Evolutionary conservation across 163 green algal genomes (phyloP), one percentile per base, ranked within the genome.

Genomic region (Volvox carteri): DNA sequence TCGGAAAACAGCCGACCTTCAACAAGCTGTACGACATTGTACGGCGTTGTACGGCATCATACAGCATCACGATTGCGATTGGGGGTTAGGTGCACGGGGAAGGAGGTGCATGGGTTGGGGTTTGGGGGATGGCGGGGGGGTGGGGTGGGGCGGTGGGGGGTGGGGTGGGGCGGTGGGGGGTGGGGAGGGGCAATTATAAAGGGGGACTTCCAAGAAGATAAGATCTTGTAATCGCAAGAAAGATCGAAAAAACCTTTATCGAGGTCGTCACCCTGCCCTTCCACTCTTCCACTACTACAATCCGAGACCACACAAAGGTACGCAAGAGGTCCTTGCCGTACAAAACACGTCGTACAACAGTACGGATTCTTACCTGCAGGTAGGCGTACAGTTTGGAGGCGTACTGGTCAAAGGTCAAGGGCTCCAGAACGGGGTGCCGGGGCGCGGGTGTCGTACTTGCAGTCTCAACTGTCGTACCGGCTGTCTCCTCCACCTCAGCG

Each of bases 1-100:
- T 99, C 96, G 35, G 94, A 98, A 92, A 98, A 99, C 25, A 99
- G 92, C 14, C 98, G 94, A 62, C 93, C 95, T 90, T 99, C 97
- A 23, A 99, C 68, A 37, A 94, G 89, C 92, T 97, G 93, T 37
- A 54, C 54, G 54, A 23, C 54, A 65, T n/a, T n/a, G n/a, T n/a
- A n/a, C n/a, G n/a, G n/a, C n/a, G n/a, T n/a, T n/a, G n/a, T n/a
- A n/a, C n/a, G n/a, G n/a, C n/a, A n/a, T n/a, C n/a, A n/a, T n/a
- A n/a, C n/a, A n/a, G 2, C 54, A 12, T 65, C 12, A 30, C 54
- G 28, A 65, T 28, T 28, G 7, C 54, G 54, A 23, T 23, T 23
- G 28, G 28, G 19, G 28, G 5, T 30, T 65, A 23, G 5, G 54
- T 8, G 33, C 54, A 50, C 14, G 48, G 5, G 54, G 54, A 65